Base-by-base conservation (phyloP, 768 basidiomycete genomes). In the Vishniacozyma victoriae region DNA sequence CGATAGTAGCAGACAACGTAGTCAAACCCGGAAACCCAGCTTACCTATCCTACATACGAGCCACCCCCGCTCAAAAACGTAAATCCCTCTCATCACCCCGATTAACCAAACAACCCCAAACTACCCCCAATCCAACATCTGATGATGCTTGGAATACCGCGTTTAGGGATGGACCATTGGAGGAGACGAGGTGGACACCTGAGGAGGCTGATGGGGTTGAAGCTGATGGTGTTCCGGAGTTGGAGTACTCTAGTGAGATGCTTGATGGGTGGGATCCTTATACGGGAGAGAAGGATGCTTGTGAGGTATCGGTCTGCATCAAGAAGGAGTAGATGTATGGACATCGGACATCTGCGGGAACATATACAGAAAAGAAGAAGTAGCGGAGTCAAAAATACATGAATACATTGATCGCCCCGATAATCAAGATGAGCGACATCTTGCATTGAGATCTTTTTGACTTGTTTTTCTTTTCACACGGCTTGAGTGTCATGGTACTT, bases 1-100 rank as follows among this genome's bases (percentile, higher is more conserved):
- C 60, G 41, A 47, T 67, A n/a, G 62, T 70, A 16, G 69, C 69
- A 24, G 69, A 70, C 54, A 67, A 66, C 48, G 69, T 70, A n/a
- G 64, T 70, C 50, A 70, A 67, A 39, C 66, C 66, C 25, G 69
- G 69, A 5, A 70, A 70, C 43, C 69, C 69, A 6, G 56, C 65
- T 35, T 70, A 70, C 50, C 60, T 70, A 27, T 63, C 62, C n/a
- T 70, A 57, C 43, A 66, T 70, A 23, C 54, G 69, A 43, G 60
- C 63, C 15, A 62, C 59, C 20, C 61, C 66, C 1, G 50, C 47
- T 9, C 55, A 55, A 38, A 68, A 68, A 46, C 57, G 62, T 26
- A 24, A 35, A 18, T 54, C 58, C 14, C 48, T 64, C 20, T 20
- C 39, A 2, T 23, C 33, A 4, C 29, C 29, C n/a, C 48, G 39